Evolutionary conservation across 129 eudicot species (phyloP), one percentile per base, ranked within the genome.

Genomic region (Escallonia rubra): DNA sequence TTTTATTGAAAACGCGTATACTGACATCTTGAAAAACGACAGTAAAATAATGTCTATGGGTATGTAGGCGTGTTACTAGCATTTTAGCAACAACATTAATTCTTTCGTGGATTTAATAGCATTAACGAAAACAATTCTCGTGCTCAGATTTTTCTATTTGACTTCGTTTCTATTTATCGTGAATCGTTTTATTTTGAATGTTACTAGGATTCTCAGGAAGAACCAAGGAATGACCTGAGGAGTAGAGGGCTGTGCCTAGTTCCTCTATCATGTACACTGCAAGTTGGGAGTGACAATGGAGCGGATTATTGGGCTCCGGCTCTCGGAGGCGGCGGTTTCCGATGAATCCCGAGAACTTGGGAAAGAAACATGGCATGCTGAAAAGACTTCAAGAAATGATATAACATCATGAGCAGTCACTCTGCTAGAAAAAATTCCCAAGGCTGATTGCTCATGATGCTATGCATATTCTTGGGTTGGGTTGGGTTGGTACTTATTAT

Each of bases 371-470:
- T 57, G 65, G 75, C 73, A 72, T 50, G 51, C 67, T 68, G 59
- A 71, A 72, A 15, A 57, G 59, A 23, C 72, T 55, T 73, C 78
- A 74, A 67, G 71, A 80, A 74, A 78, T 74, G 85, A 77, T 79
- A 91, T 91, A 87, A 87, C 88, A 91, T 91, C 97, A 85, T 83
- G 66, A 91, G 88, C 97, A 91, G 90, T 81, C 72, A 68, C 72
- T 68, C 72, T 68, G 72, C 72, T 43, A 41, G 41, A 66, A 52
- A 71, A 64, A 53, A 72, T 49, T 76, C 66, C 74, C 64, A 87
- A 91, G 97, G 82, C 84, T 91, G 97, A 91, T 82, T 91, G 96
- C 93, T 91, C 86, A 81, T 91, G 96, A 91, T 91, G 94, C 90
- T 91, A 91, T 91, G 82, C 86, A 82, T 85, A 66, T 57, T 58